Base-by-base conservation (phyloP, 345 rosid genomes). In the Brassica nigra region DNA sequence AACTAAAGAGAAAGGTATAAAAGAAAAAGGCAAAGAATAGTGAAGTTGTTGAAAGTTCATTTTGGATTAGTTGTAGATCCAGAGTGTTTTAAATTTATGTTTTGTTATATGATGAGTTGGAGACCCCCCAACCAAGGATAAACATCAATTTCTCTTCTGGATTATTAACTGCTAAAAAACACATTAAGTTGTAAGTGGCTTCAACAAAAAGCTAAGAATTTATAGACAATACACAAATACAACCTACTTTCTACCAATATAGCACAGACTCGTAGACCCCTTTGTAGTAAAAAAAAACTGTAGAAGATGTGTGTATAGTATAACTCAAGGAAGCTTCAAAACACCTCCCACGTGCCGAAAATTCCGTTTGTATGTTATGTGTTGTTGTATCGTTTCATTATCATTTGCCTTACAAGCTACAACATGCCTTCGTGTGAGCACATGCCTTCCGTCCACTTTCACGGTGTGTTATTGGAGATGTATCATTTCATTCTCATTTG, bases 361-460 rank as follows among this genome's bases (percentile, higher is more conserved):
- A 73, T 79, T 79, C 82, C 74, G 82, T 66, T 79, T 79, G 68
- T 30, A 55, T 30, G 47, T 37, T 64, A 73, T 57, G 64, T 73
- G 42, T 12, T 52, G 76, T 54, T 7, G 54, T 16, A 54, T 54
- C 23, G 7, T 54, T 54, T 54, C 27, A 54, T 54, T 54, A 8
- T 54, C 61, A 16, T 54, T 54, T 54, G 61, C 61, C 61, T 54
- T 52, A n/a, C 57, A 52, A 52, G 57, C 15, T 54, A 16, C 27
- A 54, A 16, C 61, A 54, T 16, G 61, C 4, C 61, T 54, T 54
- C 61, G 61, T 54, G 61, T 7, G 61, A 2, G 12, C 79, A 74
- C 83, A 80, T 80, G 79, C 75, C 58, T 67, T 63, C 57, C 74
- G 74, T 77, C 61, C 83, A 67, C 70, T 68, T 74, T 27, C 36